A percentile compares a stretch with the other conserved stretches of the same genome.
Evolutionary conservation across 78 protist species (phyloP).

Genomic region (Guillardia theta): DNA sequence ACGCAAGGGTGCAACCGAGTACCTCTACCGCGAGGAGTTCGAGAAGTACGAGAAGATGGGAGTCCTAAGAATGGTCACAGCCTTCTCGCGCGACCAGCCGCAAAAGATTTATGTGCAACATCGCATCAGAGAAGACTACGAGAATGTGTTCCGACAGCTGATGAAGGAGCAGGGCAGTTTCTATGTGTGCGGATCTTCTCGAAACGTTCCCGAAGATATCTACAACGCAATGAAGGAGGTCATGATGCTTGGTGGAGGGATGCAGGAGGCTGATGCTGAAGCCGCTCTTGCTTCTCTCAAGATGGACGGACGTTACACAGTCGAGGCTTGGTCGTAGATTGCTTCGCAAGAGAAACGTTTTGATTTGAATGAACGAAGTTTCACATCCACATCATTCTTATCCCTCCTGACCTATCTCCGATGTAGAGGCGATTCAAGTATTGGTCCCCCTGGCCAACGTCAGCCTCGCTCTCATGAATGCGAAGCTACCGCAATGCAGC

Average conservation of each 20-base stretch:
- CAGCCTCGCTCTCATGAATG: too few species aligned
- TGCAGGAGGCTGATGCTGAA: neutral
- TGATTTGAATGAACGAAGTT: too few species aligned
- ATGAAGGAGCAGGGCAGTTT: neutral
- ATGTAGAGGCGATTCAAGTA: too few species aligned
- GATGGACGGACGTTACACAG: neutral
- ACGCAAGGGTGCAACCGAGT: constrained; percentile 75
- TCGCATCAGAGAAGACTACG: constrained; percentile 56
- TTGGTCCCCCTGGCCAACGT: too few species aligned
- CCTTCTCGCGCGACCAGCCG: constrained; percentile 78
- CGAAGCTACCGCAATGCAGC: too few species aligned
- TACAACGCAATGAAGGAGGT: neutral
- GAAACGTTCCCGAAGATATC: neutral
- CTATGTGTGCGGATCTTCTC: neutral
- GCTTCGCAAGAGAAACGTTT: too few species aligned
- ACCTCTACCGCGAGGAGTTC: constrained; percentile 73
- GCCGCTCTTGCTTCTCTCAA: neutral
- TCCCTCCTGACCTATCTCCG: too few species aligned
- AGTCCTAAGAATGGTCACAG: constrained; percentile 49
- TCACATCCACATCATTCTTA: too few species aligned
- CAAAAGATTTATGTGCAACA: constrained; percentile 78
- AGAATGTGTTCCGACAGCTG: neutral
- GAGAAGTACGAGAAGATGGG: constrained; percentile 52
- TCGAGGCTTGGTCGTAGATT: constrained; percentile 25
- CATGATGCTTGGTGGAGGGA: neutral